Base-by-base conservation (phyloP, 805 yeast genomes). In the Candida krabiensis region DNA sequence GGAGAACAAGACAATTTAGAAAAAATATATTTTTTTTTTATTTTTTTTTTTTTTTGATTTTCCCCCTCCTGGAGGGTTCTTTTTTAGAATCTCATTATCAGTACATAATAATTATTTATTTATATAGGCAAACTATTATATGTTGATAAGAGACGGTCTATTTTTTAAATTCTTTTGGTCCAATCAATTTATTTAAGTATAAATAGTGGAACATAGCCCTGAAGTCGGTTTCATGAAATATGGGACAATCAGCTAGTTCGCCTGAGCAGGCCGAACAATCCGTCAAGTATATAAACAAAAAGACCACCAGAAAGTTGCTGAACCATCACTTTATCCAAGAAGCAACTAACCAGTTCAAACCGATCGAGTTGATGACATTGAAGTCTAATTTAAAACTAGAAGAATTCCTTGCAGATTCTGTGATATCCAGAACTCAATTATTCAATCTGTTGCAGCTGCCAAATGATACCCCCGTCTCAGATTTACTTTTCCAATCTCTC, bases 401-500 rank as follows among this genome's bases (percentile, higher is more conserved):
- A 4, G 58, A 57, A 19, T 38, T 61, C 14, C 35, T 41, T 19
- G 52, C 44, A 3, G 41, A 55, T 22, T 53, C 47, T n/a, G 19
- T 38, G 5, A 53, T 71, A 5, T 38, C 50, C 2, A 52, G 52
- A 23, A 40, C 38, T 3, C 58, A 60, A 14, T 37, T 73, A 18
- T 47, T 53, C 8, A 27, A 44, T 6, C 33, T 52, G 31, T 49
- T 76, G 13, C 55, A 56, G 12, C 39, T 75, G 2, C 73, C 75
- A 1, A 54, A 47, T 1, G 54, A 61, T 4, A 47, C 58, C 0
- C 53, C 57, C 3, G 56, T 67, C 1, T 52, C 64, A 0, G 55
- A 61, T 5, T 24, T 70, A 2, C 37, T 80, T 0, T 69, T 68
- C 50, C 57, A 63, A 5, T 56, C 74, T 4, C 54, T 77, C 12